Evolutionary conservation across 148 eudicot species (phyloP).

Genomic region (Rhododendron henanense): DNA sequence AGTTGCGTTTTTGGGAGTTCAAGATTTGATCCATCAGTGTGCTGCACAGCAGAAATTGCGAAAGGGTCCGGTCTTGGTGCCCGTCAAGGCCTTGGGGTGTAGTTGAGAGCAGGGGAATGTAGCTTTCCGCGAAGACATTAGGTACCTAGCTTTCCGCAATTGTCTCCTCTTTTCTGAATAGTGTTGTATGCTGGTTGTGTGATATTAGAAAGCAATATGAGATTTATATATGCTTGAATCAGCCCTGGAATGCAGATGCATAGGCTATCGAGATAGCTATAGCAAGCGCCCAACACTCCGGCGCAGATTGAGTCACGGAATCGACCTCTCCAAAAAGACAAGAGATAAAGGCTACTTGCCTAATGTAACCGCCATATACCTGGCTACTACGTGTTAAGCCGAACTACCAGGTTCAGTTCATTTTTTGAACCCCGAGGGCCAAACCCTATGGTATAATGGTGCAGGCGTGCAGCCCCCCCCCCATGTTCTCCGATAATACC

Average conservation of each 20-base stretch:
- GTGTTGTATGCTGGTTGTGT: background rate
- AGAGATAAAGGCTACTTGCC: no score
- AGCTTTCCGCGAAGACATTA: background rate
- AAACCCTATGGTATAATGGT: no score
- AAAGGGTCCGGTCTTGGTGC: slow-evolving; percentile 54
- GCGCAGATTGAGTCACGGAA: no score
- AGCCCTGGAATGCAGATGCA: background rate
- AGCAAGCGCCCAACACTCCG: background rate
- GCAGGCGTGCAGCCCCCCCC: no score
- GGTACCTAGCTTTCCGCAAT: background rate
- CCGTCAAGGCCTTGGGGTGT: slow-evolving; percentile 36
- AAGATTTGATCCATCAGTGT: slow-evolving; percentile 66
- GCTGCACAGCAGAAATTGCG: slow-evolving; percentile 39
- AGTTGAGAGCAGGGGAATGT: slow-evolving; percentile 9
- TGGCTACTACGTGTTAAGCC: no score
- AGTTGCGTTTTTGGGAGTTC: slow-evolving; percentile 73
- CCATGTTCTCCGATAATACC: no score
- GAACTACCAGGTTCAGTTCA: no score
- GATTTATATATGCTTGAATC: background rate
- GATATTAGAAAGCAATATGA: background rate
- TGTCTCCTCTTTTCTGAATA: background rate
- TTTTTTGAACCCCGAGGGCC: no score
- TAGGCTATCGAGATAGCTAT: background rate
- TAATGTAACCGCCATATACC: no score
- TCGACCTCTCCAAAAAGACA: no score